phyloP scores from a whole-genome alignment of 805 yeast genomes.

The Kuraishia piskuri region DNA sequence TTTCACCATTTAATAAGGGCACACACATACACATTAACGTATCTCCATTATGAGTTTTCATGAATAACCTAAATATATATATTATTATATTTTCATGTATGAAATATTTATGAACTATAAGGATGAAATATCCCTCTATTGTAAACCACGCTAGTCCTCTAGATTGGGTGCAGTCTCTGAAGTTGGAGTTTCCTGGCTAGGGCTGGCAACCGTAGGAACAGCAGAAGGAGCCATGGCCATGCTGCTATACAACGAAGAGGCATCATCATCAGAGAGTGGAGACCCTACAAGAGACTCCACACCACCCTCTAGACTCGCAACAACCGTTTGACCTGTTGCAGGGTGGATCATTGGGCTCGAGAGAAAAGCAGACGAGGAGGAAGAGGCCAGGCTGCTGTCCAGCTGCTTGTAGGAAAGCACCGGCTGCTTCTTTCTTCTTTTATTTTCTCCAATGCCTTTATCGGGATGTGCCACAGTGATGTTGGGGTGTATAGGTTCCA shows the following conservation, averaged over 20 bases:
- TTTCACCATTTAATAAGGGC: not conserved
- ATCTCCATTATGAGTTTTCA: too few relatives aligned
- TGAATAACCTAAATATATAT: too few relatives aligned
- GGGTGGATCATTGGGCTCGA: not conserved
- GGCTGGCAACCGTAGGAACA: not conserved
- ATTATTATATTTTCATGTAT: too few relatives aligned
- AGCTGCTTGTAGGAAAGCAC: constrained; percentile 10
- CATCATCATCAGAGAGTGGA: constrained; percentile 23
- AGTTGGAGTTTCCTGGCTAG: not conserved
- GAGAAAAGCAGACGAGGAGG: not conserved
- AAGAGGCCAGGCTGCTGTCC: constrained; percentile 1
- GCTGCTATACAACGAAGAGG: constrained; percentile 20
- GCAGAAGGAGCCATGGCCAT: constrained; percentile 17
- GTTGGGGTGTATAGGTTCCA: too few relatives aligned
- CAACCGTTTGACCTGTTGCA: not conserved
- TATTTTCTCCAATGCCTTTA: constrained; percentile 12
- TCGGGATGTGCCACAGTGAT: too few relatives aligned
- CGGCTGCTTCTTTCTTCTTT: constrained; percentile 11
- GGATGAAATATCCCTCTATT: too few relatives aligned
- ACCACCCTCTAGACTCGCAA: not conserved
- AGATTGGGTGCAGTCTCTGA: not conserved
- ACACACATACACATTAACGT: too few relatives aligned
- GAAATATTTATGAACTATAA: too few relatives aligned
- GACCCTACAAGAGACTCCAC: constrained; percentile 19
- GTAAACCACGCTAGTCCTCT: not conserved